Evolutionary conservation across 345 rosid genomes (phyloP), one percentile per base, ranked within the genome.

Genomic region (Brassica rapa): DNA sequence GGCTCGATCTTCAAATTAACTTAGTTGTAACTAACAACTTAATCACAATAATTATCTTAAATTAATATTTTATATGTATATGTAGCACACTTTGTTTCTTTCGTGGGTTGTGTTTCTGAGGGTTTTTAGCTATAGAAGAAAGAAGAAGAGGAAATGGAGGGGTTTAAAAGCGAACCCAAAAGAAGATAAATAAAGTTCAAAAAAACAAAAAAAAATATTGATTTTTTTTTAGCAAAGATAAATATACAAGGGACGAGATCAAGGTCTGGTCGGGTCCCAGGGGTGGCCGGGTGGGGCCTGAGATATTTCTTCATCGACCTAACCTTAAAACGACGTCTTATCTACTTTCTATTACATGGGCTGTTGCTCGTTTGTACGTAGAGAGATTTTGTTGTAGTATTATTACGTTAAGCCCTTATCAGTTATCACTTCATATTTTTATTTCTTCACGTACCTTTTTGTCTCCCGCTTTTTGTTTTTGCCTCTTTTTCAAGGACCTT

Each of bases 271-370:
- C 30, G 30, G 30, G 30, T 27, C 30, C 30, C 35, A 32, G 35
- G 35, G 6, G 2, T 33, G 53, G 85, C 30, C 30, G 30, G 30
- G 30, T 27, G 30, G 30, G 95, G 90, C 49, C 88, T 89, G 83
- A 49, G 57, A 57, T 84, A 65, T 85, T 77, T 88, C 77, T 66
- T 49, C 77, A 12, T 71, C 77, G 91, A 95, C 90, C 98, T 93
- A 93, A 91, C 94, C 92, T 82, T 87, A 91, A 88, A 93, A 84
- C 66, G 98, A 95, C 96, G 64, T 88, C 85, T 77, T 89, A 91
- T 91, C 98, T 56, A 82, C 86, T 82, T 74, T 76, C 77, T 66
- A 79, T 74, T 39, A 35, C 41, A 35, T 5, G 35, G 6, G 1
- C 30, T 27, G 30, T 86, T 79, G 81, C 84, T 83, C 73, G 80